Evolutionary conservation across 805 yeast genomes (phyloP), one percentile per base, ranked within the genome.

Genomic region (Yarrowia sp.): DNA sequence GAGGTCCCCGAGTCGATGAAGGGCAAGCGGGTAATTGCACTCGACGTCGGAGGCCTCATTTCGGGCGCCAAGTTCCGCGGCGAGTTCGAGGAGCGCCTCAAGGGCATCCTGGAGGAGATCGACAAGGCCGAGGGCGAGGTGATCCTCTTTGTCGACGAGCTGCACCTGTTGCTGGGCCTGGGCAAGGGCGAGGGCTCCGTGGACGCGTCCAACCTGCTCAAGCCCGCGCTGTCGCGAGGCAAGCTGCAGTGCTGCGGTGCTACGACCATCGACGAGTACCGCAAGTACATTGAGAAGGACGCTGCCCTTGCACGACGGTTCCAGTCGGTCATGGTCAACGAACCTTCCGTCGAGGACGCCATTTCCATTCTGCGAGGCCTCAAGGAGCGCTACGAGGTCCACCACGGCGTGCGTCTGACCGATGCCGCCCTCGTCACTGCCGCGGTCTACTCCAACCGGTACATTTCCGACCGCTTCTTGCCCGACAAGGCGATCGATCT

Each of bases 401-500:
- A 93, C 69, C 99, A 93, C 70, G 99, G 99, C 76, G 99, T 93
- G 7, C 83, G 97, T 66, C 90, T 93, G 63, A 82, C 93, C 3
- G 99, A 93, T 71, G 82, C 91, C 53, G 97, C 99, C 0, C 78
- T 93, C 62, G 97, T 93, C 1, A 88, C 97, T 0, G 97, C 98
- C 12, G 97, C 97, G 0, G 85, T 89, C 6, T 83, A 92, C 70
- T 85, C 96, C 51, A 89, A 90, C 70, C 81, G 99, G 66, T 93
- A 93, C 72, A 89, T 93, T 62, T 88, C 96, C 2, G 97, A 93
- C 72, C 77, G 98, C 62, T 91, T 85, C 69, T 77, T 93, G 36
- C 99, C 99, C 0, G 99, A 93, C 71, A 93, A 93, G 77, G 98
- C 98, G 19, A 93, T 93, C 66, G 99, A 93, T 74, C 80, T 93